Base-by-base conservation (phyloP, 2,329 filamentous ascomycete species). In the Fusarium luffae region DNA sequence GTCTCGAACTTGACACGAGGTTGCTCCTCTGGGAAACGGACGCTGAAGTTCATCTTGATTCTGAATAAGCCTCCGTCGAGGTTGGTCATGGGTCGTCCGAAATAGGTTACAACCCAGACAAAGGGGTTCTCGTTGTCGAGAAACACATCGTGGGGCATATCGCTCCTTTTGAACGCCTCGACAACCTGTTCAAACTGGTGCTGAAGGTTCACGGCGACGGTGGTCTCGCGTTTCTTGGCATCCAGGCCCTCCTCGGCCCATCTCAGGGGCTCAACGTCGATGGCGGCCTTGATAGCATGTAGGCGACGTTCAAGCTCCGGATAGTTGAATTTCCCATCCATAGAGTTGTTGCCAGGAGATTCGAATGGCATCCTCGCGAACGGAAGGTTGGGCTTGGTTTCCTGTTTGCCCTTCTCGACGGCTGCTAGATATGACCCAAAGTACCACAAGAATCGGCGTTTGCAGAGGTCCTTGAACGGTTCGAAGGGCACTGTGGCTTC, bases 401-500 rank as follows among this genome's bases (percentile, higher is more conserved):
- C 88, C 27, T 82, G 79, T 72, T 85, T 86, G 28, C 90, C 92
- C 63, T 89, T 85, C 40, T 89, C 85, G 54, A 97, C 90, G 2
- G 91, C 86, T 5, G 86, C 83, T 23, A 96, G 83, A 76, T 98
- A 98, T 5, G 92, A 92, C 71, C 97, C 92, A 78, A 93, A 97
- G 81, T 98, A 98, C 96, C 96, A 98, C 16, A 98, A 83, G 77
- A 98, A 98, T 2, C 94, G 89, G 40, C 92, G 90, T 80, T 98
- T 98, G 85, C 92, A 93, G 7, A 97, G 84, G 75, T 98, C 95
- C 71, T 90, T 91, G 82, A 98, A 98, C 0, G 94, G 93, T 71
- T 97, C 92, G 78, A 93, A 97, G 1, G 88, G 85, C 2, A 88
- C 76, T 10, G 76, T 80, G 1, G 80, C 77, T 42, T 91, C 89